phyloP scores from a whole-genome alignment of 768 basidiomycete species.

The Pholiota conissans region DNA sequence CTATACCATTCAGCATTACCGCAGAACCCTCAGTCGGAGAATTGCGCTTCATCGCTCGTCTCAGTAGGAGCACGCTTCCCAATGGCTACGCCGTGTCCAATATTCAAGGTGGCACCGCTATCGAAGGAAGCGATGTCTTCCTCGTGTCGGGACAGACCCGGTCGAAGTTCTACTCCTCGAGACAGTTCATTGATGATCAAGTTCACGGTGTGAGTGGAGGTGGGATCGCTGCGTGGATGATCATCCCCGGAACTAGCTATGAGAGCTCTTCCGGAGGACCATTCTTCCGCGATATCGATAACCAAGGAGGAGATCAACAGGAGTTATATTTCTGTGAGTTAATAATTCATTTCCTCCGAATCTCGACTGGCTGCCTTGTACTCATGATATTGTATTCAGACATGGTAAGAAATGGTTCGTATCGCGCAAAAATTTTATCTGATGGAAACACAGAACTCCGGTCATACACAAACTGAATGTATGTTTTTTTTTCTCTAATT shows the following conservation, averaged over 20 bases:
- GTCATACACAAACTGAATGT: slow-evolving; percentile 37
- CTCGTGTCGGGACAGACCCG: slow-evolving; percentile 29
- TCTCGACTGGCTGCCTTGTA: too few species aligned
- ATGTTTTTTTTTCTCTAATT: background rate
- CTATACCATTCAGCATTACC: slow-evolving; percentile 22
- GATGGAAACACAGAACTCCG: slow-evolving; percentile 29
- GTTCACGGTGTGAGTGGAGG: slow-evolving; percentile 33
- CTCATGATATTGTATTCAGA: background rate
- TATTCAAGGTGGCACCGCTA: slow-evolving; percentile 32
- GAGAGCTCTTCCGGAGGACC: slow-evolving; percentile 23
- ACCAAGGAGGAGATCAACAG: slow-evolving; percentile 34
- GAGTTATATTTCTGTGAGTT: slow-evolving; percentile 37
- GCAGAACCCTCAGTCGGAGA: slow-evolving; percentile 37
- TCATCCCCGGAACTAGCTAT: slow-evolving; percentile 33
- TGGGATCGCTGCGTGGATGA: slow-evolving; percentile 30
- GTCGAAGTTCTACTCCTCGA: slow-evolving; percentile 35
- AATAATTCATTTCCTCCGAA: too few species aligned
- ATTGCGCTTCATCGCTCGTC: slow-evolving; percentile 37
- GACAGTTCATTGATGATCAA: slow-evolving; percentile 34
- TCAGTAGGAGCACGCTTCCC: slow-evolving; percentile 25
- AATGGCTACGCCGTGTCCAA: slow-evolving; percentile 27
- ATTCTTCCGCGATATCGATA: slow-evolving; percentile 33
- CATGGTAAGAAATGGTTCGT: slow-evolving; percentile 22
- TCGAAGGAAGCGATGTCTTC: slow-evolving; percentile 38
- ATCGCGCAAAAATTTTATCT: too few species aligned